phyloP scores from a whole-genome alignment of 805 yeast genomes.

The Cyberlindnera mycetangii region DNA sequence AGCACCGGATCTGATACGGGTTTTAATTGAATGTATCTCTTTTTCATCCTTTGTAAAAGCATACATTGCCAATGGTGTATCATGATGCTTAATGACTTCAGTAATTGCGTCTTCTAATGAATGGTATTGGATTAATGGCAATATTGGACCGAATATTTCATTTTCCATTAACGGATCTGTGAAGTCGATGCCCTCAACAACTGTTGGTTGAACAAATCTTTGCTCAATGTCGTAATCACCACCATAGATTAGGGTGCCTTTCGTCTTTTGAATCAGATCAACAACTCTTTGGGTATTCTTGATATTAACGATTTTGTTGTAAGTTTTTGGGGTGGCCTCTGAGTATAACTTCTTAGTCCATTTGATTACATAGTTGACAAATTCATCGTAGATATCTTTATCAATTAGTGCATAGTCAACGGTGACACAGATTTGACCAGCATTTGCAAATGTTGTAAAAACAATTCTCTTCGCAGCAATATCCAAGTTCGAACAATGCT shows the following conservation, averaged over 20 bases:
- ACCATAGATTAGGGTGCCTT: slow-evolving; percentile 38
- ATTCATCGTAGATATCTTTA: slow-evolving; percentile 48
- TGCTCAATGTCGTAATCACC: slow-evolving; percentile 38
- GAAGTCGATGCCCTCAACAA: slow-evolving; percentile 61
- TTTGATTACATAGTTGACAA: slow-evolving; percentile 40
- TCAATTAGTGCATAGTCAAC: slow-evolving; percentile 82
- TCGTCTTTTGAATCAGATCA: slow-evolving; percentile 42
- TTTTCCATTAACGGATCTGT: slow-evolving; percentile 68
- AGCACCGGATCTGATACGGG: slow-evolving; percentile 49
- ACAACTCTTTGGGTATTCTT: slow-evolving; percentile 48
- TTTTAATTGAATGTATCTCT: slow-evolving; percentile 48
- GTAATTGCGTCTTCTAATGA: slow-evolving; percentile 43
- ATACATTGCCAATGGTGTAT: slow-evolving; percentile 81
- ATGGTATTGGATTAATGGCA: slow-evolving; percentile 64
- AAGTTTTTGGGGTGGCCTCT: slow-evolving; percentile 29
- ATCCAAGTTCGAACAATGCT: slow-evolving; percentile 41
- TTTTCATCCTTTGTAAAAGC: slow-evolving; percentile 49
- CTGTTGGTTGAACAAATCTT: slow-evolving; percentile 67
- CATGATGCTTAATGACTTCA: slow-evolving; percentile 46
- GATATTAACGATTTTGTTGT: slow-evolving; percentile 59
- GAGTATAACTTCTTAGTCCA: slow-evolving; percentile 46
- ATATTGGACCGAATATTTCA: slow-evolving; percentile 83
- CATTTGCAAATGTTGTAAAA: slow-evolving; percentile 77
- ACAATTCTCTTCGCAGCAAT: slow-evolving; percentile 58
- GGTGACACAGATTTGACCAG: slow-evolving; percentile 91